phyloP scores from a whole-genome alignment of 192 early-diverging fungal genomes.

The Piromyces finnis region DNA sequence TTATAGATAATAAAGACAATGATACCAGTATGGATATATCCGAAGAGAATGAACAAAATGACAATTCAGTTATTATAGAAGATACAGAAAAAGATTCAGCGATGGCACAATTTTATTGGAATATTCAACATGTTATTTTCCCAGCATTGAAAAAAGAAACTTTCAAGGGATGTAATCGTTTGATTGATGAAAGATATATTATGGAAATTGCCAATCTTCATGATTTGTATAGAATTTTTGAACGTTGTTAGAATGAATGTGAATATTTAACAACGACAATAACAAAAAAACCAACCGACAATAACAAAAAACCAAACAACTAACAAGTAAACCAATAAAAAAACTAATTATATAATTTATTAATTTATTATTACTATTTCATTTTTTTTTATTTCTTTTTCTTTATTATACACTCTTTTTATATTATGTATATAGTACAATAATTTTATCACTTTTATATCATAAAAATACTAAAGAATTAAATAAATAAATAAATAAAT shows the following conservation, averaged over 20 bases:
- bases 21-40: neutral
- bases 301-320: too few species aligned
- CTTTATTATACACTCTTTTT: too few species aligned
- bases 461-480: too few species aligned
- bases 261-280: neutral
- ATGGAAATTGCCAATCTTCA: conserved; percentile 65
- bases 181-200: conserved; percentile 38
- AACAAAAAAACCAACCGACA: too few species aligned
- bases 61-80: neutral
- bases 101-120: conserved; percentile 25
- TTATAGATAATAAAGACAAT: conserved; percentile 3
- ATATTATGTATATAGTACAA: too few species aligned
- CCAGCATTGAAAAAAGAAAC: conserved; percentile 48
- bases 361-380: too few species aligned
- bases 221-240: conserved; percentile 90
- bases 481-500: too few species aligned
- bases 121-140: conserved; percentile 64
- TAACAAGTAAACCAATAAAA: too few species aligned
- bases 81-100: neutral
- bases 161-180: conserved; percentile 42
- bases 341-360: too few species aligned
- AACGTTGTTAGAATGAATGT: too few species aligned
- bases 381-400: too few species aligned
- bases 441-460: too few species aligned
- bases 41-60: conserved; percentile 2